Evolutionary conservation across 768 basidiomycete genomes (phyloP), one percentile per base, ranked within the genome.

Genomic region (Postia placenta): DNA sequence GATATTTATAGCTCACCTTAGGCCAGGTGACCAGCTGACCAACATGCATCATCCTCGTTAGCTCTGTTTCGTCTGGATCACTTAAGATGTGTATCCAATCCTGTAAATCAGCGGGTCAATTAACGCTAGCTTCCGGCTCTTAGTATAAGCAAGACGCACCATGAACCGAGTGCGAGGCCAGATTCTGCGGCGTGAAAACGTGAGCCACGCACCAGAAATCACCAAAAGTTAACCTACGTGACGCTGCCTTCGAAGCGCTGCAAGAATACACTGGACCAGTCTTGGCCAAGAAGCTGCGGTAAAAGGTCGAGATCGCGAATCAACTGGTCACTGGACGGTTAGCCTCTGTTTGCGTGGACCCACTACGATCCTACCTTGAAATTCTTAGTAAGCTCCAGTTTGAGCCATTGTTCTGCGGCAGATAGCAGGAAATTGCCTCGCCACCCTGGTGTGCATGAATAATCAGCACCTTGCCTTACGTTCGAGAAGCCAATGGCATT

Each of bases 11-110:
- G 44, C 70, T 49, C 55, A 95, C 89, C 72, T 95, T 97, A 0
- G 96, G 95, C 92, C 92, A 99, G n/a, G 96, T 89, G 24, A 92
- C 95, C 9, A 80, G 63, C 67, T 96, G 76, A 11, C 96, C 96
- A 0, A 92, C 87, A 47, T 72, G 71, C 52, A 96, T 79, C 91
- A 97, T 92, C 52, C 92, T 73, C 51, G 79, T 81, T 47, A 99
- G 72, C 64, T 97, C 91, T 6, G 68, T 60, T 5, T 78, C 78
- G 64, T 89, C 80, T 0, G 93, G 93, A 64, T 96, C 93, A 24
- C 81, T 88, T 38, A 97, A 67, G 40, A 97, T 77, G 35, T 74
- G 79, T 50, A 89, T 67, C 89, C 89, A 95, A 59, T 94, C 89
- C 85, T 90, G 43, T 14, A 38, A 36, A 25, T 39, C 25, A 23